phyloP scores from a whole-genome alignment of 106 monocot species.

The Phalaenopsis equestris region DNA sequence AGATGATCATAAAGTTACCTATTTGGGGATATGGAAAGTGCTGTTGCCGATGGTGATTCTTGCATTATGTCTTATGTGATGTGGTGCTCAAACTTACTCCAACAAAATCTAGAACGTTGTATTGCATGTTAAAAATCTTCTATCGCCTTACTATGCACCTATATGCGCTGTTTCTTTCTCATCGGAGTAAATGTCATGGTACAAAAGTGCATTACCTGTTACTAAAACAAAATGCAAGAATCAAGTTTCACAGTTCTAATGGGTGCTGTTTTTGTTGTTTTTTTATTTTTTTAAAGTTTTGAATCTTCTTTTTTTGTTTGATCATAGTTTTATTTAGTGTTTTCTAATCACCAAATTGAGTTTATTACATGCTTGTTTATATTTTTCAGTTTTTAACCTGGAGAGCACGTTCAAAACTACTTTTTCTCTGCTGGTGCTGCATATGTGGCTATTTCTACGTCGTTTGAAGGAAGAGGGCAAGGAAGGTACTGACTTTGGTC shows the following conservation, averaged over 20 bases:
- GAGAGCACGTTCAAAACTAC: slow-evolving; percentile 99
- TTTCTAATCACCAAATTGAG: not conserved
- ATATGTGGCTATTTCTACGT: slow-evolving; percentile 94
- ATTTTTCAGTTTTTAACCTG: slow-evolving; percentile 74
- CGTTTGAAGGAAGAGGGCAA: slow-evolving; percentile 91
- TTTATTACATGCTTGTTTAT: not conserved
- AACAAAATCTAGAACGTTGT: too few relatives aligned
- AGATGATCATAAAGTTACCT: too few relatives aligned
- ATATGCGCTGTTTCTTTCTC: too few relatives aligned
- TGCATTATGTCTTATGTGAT: too few relatives aligned
- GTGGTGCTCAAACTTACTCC: too few relatives aligned
- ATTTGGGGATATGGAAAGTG: too few relatives aligned
- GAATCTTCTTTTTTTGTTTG: not conserved
- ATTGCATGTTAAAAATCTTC: too few relatives aligned
- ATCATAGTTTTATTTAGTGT: not conserved
- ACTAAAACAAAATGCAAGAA: not conserved
- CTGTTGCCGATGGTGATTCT: too few relatives aligned
- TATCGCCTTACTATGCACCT: too few relatives aligned
- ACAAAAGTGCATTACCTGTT: too few relatives aligned
- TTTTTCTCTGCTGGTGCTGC: slow-evolving; percentile 88
- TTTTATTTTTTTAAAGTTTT: not conserved
- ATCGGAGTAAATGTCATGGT: too few relatives aligned
- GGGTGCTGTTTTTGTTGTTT: not conserved
- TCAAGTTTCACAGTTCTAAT: not conserved
- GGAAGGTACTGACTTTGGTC: slow-evolving; percentile 84